A percentile compares a stretch with the other conserved stretches of the same genome.
These are phyloP conservation scores for Lithocarpus polystachyus DNA, from an alignment of 306 rosid genomes.

Conservation along the genomic window DNA sequence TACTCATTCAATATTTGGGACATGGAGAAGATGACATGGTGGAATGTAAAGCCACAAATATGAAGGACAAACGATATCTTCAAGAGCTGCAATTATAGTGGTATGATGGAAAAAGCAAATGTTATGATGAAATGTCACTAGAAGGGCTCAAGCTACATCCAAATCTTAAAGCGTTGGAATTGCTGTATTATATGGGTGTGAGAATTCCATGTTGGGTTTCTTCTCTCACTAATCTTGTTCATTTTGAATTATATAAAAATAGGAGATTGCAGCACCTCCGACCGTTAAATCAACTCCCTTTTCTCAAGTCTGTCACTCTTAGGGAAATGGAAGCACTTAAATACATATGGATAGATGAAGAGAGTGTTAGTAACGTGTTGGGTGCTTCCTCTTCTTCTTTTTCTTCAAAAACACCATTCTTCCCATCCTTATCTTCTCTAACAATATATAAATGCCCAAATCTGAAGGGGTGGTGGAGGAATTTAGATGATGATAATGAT, in stretches of 20 bases:
- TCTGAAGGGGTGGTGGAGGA: slow-evolving; percentile 20
- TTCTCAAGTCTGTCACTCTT: rapidly evolving
- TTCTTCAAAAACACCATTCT: not conserved
- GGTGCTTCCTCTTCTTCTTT: no score
- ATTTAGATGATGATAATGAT: not conserved
- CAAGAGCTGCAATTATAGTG: rapidly evolving
- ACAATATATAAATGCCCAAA: not conserved
- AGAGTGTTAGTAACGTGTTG: no score
- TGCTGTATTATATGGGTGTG: not conserved
- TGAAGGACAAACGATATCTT: no score
- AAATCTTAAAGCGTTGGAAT: not conserved
- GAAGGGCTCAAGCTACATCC: not conserved
- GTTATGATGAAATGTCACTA: not conserved
- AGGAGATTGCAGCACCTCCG: not conserved
- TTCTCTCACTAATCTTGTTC: not conserved
- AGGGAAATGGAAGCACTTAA: not conserved
- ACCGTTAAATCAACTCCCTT: not conserved
- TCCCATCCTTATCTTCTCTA: slow-evolving; percentile 5
- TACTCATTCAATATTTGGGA: no score
- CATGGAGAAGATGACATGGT: no score
- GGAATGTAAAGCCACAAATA: no score
- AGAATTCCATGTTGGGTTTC: not conserved
- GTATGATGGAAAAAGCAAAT: no score
- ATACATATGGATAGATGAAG: not conserved
- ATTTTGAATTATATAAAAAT: rapidly evolving